A percentile compares a stretch with the other conserved stretches of the same genome.
These are phyloP conservation scores for Nevesoporus exiguus DNA, from an alignment of 768 basidiomycete genomes.

Conservation along the genomic window DNA sequence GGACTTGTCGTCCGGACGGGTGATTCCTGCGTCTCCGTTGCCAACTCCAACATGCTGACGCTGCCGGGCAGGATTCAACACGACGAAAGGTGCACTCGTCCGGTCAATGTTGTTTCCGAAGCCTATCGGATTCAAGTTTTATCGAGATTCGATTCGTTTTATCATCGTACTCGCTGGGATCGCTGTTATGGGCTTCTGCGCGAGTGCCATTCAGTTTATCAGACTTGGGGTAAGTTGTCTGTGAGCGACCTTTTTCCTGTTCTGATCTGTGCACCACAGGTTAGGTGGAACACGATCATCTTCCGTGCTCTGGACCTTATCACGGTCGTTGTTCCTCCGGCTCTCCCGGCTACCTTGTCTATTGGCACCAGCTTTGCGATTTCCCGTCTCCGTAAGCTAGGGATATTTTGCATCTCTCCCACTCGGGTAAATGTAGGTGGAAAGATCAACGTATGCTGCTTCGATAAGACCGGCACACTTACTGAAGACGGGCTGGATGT, in stretches of 20 bases:
- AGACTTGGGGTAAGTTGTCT: slow-evolving; percentile 64
- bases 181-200: slow-evolving; percentile 86
- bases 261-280: slow-evolving; percentile 40
- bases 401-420: slow-evolving; percentile 96
- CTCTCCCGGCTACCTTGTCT: slow-evolving; percentile 92
- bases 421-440: slow-evolving; percentile 93
- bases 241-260: neutral
- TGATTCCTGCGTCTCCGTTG: slow-evolving; percentile 27
- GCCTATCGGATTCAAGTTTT: slow-evolving; percentile 98
- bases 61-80: slow-evolving; percentile 75
- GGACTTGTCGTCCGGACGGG: slow-evolving; percentile 87
- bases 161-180: slow-evolving; percentile 90
- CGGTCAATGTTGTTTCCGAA: slow-evolving; percentile 99
- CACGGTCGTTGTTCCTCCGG: slow-evolving; percentile 96
- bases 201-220: slow-evolving; percentile 89
- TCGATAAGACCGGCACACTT: slow-evolving; percentile 98
- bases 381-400: slow-evolving; percentile 75
- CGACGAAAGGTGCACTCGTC: slow-evolving; percentile 93
- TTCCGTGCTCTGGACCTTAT: slow-evolving; percentile 92
- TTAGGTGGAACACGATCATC: slow-evolving; percentile 87
- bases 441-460: slow-evolving; percentile 95
- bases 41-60: slow-evolving; percentile 3
- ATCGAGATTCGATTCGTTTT: slow-evolving; percentile 87
- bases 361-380: slow-evolving; percentile 98
- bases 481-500: slow-evolving; percentile 98